Percentiles rank a stretch among this genome's conserved stretches.
Conservation (phyloP, 257 asterid genomes). For the Ligustrum vulgare region DNA sequence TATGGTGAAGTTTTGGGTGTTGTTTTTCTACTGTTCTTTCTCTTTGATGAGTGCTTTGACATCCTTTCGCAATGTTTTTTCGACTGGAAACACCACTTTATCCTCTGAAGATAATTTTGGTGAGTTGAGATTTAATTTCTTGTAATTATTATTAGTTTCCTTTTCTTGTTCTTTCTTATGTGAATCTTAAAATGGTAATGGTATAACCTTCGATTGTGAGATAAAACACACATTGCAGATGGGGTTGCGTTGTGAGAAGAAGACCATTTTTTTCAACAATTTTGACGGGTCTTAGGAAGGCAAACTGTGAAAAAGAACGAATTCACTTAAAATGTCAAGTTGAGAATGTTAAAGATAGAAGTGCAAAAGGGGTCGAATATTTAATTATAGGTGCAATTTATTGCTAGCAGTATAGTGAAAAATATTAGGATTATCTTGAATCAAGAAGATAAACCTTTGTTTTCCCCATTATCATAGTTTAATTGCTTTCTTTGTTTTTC, state of each 20-base stretch:
- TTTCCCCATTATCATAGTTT: not conserved
- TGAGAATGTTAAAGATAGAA: not conserved
- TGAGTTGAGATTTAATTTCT: constrained; percentile 6
- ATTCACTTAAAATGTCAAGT: not conserved
- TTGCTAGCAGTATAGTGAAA: not conserved
- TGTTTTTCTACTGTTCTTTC: not conserved
- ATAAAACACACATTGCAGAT: not conserved
- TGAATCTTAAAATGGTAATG: not conserved
- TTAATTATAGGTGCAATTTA: not conserved
- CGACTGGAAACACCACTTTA: constrained; percentile 18
- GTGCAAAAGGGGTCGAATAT: not conserved
- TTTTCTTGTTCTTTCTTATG: not conserved
- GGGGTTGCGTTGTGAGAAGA: not conserved
- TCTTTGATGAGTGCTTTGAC: not conserved
- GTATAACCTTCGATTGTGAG: not conserved
- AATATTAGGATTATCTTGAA: not conserved
- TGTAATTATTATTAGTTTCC: not conserved
- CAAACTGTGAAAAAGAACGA: not conserved
- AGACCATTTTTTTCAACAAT: too few relatives aligned
- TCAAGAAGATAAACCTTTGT: not conserved
- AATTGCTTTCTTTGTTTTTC: not conserved
- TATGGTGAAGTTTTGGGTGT: not conserved
- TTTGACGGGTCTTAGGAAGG: not conserved
- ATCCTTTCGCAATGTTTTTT: constrained; percentile 14
- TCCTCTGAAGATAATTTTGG: constrained; percentile 25